Conservation (phyloP, 2,329 filamentous ascomycete species). For the Exserohilum turcica region DNA sequence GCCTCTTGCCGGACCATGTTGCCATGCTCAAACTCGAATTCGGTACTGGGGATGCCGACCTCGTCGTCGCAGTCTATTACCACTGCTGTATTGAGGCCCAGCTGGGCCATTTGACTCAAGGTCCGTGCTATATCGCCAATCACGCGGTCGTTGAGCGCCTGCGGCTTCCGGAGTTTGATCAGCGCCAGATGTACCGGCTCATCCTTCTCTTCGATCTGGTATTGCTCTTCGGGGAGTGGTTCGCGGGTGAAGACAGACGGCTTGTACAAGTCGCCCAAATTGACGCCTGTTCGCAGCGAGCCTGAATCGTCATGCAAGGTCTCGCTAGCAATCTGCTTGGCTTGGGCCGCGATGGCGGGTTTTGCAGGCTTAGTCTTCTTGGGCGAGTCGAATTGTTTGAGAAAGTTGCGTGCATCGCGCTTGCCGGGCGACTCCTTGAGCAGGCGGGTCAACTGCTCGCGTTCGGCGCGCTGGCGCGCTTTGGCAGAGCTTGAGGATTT, state of each 20-base stretch:
- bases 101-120: conserved; percentile 76
- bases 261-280: conserved; percentile 65
- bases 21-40: conserved; percentile 43
- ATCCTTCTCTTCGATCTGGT: conserved; percentile 23
- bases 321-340: conserved; percentile 24
- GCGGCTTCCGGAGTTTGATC: conserved; percentile 79
- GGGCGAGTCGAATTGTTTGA: conserved; percentile 74
- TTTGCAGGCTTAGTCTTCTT: conserved; percentile 23
- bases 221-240: conserved; percentile 47
- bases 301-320: conserved; percentile 38
- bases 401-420: conserved; percentile 87
- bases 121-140: conserved; percentile 81
- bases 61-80: conserved; percentile 73
- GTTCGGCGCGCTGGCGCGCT: conserved; percentile 45
- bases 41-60: conserved; percentile 35
- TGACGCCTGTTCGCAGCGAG: conserved; percentile 58
- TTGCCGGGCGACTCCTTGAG: conserved; percentile 89
- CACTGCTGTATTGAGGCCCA: conserved; percentile 82
- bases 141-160: conserved; percentile 70
- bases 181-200: conserved; percentile 76
- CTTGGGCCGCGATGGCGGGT: conserved; percentile 10
- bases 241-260: conserved; percentile 64
- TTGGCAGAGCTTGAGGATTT: conserved; percentile 39
- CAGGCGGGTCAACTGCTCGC: conserved; percentile 53
- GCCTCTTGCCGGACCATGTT: conserved; percentile 66